Percentiles rank a stretch among this genome's conserved stretches.
phyloP scores from a whole-genome alignment of 2,329 filamentous ascomycete genomes.

The Fusarium sp. region DNA sequence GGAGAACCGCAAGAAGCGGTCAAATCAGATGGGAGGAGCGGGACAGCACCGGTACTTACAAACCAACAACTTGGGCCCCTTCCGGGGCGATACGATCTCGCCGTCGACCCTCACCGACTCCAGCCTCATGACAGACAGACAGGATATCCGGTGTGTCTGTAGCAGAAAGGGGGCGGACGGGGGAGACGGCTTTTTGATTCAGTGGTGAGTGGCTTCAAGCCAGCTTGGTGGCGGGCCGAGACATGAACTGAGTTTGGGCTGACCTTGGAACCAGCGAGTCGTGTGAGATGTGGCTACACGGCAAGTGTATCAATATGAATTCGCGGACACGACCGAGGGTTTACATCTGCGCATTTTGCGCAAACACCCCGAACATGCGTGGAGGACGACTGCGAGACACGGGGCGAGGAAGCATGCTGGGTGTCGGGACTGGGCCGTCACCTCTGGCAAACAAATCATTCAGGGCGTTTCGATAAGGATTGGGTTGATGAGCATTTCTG shows the following conservation, averaged over 20 bases:
- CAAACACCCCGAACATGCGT: conserved; percentile 68
- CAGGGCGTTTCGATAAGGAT: conserved; percentile 55
- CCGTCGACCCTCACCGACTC: conserved; percentile 64
- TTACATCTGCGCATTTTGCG: conserved; percentile 74
- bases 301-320: conserved; percentile 71
- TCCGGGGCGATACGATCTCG: conserved; percentile 59
- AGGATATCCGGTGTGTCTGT: conserved; percentile 69
- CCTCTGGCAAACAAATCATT: conserved; percentile 59
- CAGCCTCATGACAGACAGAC: conserved; percentile 56
- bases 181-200: conserved; percentile 69
- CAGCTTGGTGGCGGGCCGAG: not conserved
- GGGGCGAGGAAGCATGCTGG: conserved; percentile 48
- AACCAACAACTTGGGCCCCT: conserved; percentile 48
- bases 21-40: conserved; percentile 47
- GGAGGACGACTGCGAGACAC: conserved; percentile 61
- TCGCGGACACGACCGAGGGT: conserved; percentile 68
- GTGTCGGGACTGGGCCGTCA: conserved; percentile 48
- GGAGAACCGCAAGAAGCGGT: conserved; percentile 62
- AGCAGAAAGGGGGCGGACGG: conserved; percentile 58
- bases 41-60: conserved; percentile 52
- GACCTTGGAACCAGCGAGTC: conserved; percentile 63
- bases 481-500: conserved; percentile 36
- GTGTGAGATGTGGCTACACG: conserved; percentile 75
- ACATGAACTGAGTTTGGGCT: conserved; percentile 25
- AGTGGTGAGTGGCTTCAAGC: conserved; percentile 64